phyloP scores from a whole-genome alignment of 305 asterid species.

The Salvia sclarea region DNA sequence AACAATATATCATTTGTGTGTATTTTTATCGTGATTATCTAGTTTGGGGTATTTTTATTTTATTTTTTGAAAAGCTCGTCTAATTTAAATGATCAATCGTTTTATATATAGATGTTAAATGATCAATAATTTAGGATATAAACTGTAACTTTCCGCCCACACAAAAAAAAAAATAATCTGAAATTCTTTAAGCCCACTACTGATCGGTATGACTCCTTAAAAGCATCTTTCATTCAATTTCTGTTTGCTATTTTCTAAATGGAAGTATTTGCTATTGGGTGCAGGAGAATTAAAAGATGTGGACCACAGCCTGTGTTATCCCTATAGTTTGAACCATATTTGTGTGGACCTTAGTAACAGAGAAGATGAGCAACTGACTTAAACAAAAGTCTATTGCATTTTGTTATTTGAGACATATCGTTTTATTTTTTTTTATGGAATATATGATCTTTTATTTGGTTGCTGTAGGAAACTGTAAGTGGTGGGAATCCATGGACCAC shows the following conservation, averaged over 20 bases:
- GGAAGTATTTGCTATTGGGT: slow-evolving; percentile 27
- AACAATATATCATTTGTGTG: too few relatives aligned
- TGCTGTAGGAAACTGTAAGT: slow-evolving; percentile 3
- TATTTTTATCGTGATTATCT: too few relatives aligned
- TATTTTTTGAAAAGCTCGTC: too few relatives aligned
- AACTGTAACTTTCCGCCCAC: too few relatives aligned
- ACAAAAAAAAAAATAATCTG: too few relatives aligned
- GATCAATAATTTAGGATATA: too few relatives aligned
- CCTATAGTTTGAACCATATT: not conserved
- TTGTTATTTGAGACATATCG: not conserved
- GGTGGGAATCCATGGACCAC: slow-evolving; percentile 44
- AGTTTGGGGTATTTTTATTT: too few relatives aligned
- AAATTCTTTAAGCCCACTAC: too few relatives aligned
- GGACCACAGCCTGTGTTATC: slow-evolving; percentile 30
- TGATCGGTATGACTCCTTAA: too few relatives aligned
- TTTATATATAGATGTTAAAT: too few relatives aligned
- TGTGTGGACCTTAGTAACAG: slow-evolving; percentile 15
- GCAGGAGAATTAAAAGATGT: slow-evolving; percentile 36
- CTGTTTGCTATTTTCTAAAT: slow-evolving; percentile 8
- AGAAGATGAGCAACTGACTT: not conserved
- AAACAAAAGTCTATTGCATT: not conserved
- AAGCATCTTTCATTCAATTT: slow-evolving; percentile 6
- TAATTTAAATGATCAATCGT: too few relatives aligned
- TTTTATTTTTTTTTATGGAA: not conserved
- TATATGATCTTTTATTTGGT: not conserved